Base-by-base conservation (phyloP, 208 protist genomes). In the Trypanosoma avium region DNA sequence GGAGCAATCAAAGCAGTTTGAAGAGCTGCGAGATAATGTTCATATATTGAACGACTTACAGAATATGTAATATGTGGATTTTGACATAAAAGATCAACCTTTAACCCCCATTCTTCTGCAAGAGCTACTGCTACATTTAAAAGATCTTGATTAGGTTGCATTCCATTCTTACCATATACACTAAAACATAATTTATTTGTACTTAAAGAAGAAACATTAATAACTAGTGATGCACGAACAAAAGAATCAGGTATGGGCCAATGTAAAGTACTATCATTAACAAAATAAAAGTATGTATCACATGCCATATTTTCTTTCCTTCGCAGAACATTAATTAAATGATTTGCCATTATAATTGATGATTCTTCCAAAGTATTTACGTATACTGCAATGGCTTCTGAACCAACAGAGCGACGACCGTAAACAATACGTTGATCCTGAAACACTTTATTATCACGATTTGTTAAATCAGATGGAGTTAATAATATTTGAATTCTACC, bases 271-370 rank as follows among this genome's bases (percentile, higher is more conserved):
- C 21, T 56, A 33, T 60, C 66, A 32, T 75, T 64, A 12, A 90
- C 72, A 77, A 87, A 90, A 56, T 80, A 90, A 61, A 90, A 84
- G 38, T 85, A 54, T 55, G 77, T 70, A 65, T 90, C 84, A 62
- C 75, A 82, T 15, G 70, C 64, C 27, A 90, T 67, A 42, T 65
- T 77, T 40, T 80, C 63, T 40, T 54, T 68, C n/a, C 33, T 56
- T 35, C 62, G 47, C 1, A 90, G 27, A 40, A 60, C 38, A 29
- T 60, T 61, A 38, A 87, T 79, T 15, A 90, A 27, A 19, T 54
- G 36, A 40, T 90, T 90, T 24, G 61, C 84, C 6, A 90, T 27
- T 12, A 68, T 21, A 32, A 84, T 70, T n/a, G 84, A 76, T 7
- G 65, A 61, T 35, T 57, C 47, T 45, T 76, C 57, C 21, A 46